Percentiles rank a stretch among this genome's conserved stretches.
Conservation (phyloP, 1,139 yeast species). For the Debaryomyces robertsiae region DNA sequence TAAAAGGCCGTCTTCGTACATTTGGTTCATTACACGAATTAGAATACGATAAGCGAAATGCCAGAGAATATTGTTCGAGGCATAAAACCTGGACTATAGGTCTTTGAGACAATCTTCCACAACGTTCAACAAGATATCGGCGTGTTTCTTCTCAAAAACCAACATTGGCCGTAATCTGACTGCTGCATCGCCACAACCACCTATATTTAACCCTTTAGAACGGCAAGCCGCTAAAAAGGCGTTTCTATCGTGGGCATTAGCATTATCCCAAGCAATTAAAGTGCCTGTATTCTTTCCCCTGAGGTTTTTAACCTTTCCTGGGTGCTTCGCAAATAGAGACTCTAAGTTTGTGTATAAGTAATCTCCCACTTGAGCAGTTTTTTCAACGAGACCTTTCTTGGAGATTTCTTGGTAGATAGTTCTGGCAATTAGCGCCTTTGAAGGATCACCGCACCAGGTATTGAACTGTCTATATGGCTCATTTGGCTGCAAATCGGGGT, state of each 20-base stretch:
- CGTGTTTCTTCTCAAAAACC: slow-evolving; percentile 67
- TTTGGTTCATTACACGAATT: no score
- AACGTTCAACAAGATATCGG: slow-evolving; percentile 56
- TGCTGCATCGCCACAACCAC: slow-evolving; percentile 69
- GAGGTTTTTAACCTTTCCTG: slow-evolving; percentile 50
- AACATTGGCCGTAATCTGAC: slow-evolving; percentile 73
- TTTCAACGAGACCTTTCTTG: slow-evolving; percentile 52
- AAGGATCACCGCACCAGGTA: slow-evolving; percentile 87
- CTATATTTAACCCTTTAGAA: slow-evolving; percentile 63
- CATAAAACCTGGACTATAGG: slow-evolving; percentile 3
- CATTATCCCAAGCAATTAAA: slow-evolving; percentile 75
- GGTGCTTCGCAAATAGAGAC: slow-evolving; percentile 44
- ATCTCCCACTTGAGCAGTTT: slow-evolving; percentile 59
- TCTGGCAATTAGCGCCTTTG: slow-evolving; percentile 64
- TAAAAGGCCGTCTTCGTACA: background rate
- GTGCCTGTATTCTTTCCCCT: slow-evolving; percentile 73
- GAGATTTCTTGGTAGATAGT: slow-evolving; percentile 62
- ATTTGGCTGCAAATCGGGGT: slow-evolving; percentile 61
- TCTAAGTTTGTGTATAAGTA: slow-evolving; percentile 55
- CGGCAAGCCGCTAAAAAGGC: slow-evolving; percentile 52
- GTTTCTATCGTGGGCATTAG: slow-evolving; percentile 50
- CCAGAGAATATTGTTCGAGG: no score
- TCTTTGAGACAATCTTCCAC: slow-evolving; percentile 36
- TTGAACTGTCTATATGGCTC: slow-evolving; percentile 75
- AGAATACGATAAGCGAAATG: no score